Conservation (phyloP, 129 eudicot species). For the Centella asiatica region DNA sequence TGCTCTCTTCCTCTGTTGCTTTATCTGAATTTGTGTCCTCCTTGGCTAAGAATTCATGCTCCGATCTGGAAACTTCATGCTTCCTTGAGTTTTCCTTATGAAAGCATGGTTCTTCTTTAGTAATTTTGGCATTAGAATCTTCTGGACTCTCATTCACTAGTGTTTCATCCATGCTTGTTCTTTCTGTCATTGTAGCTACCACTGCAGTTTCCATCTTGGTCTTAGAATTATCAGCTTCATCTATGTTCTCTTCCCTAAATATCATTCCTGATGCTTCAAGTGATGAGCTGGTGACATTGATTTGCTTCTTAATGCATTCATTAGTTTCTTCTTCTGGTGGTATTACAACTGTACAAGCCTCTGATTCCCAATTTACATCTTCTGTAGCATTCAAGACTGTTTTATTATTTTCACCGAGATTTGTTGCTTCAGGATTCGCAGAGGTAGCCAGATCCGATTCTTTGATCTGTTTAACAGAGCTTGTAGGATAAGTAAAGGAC, state of each 20-base stretch:
- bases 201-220: background rate
- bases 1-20: too few relatives aligned
- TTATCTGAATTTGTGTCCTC: too few relatives aligned
- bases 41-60: too few relatives aligned
- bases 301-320: slow-evolving; percentile 8
- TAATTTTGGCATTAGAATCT: too few relatives aligned
- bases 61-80: too few relatives aligned
- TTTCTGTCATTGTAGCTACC: slow-evolving; percentile 4
- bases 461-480: slow-evolving; percentile 19
- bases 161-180: background rate
- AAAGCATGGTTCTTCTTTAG: too few relatives aligned
- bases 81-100: too few relatives aligned
- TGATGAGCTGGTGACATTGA: slow-evolving; percentile 8
- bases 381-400: slow-evolving; percentile 5
- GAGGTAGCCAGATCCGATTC: slow-evolving; percentile 1
- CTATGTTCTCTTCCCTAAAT: slow-evolving; percentile 9
- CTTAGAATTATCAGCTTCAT: background rate
- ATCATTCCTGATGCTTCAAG: slow-evolving; percentile 8
- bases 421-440: slow-evolving; percentile 13
- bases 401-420: slow-evolving; percentile 12
- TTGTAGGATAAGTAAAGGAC: too few relatives aligned
- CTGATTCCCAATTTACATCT: slow-evolving; percentile 13
- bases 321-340: slow-evolving; percentile 19
- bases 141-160: slow-evolving; percentile 2
- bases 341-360: slow-evolving; percentile 13